Conservation (phyloP, 305 asterid genomes). For the Fraxinus nigra region DNA sequence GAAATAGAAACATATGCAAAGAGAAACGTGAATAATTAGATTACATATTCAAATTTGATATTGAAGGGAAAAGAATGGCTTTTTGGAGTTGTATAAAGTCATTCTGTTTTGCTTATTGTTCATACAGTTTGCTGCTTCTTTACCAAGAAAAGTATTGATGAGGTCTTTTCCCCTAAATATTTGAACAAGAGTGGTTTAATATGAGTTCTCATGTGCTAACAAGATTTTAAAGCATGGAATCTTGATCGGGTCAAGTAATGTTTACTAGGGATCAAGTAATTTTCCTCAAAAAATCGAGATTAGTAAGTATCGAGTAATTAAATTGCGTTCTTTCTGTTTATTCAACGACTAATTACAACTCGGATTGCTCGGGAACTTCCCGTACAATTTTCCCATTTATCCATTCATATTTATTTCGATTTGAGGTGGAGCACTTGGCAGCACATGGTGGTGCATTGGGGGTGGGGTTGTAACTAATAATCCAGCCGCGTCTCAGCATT, state of each 20-base stretch:
- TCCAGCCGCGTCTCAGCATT: background rate
- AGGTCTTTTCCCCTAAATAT: background rate
- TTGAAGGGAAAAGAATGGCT: conserved; percentile 51
- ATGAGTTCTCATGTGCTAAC: background rate
- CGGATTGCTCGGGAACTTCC: background rate
- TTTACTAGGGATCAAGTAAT: background rate
- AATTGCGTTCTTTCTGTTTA: background rate
- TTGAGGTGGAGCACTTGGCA: background rate
- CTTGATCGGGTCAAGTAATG: background rate
- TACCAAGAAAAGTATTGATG: conserved; percentile 19
- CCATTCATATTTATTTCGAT: background rate
- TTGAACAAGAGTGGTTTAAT: background rate
- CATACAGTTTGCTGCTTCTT: conserved; percentile 20
- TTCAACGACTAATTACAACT: background rate
- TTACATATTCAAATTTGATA: conserved; percentile 8
- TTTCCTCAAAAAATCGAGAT: background rate
- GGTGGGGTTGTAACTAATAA: background rate
- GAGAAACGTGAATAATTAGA: background rate
- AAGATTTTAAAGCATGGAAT: background rate
- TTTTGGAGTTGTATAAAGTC: conserved; percentile 33
- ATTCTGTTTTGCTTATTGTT: conserved; percentile 28
- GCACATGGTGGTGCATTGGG: background rate
- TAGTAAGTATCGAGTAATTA: background rate
- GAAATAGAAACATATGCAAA: background rate
- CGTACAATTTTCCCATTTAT: background rate